Conservation (phyloP, 208 protist species). For the Polymyxa betae region DNA sequence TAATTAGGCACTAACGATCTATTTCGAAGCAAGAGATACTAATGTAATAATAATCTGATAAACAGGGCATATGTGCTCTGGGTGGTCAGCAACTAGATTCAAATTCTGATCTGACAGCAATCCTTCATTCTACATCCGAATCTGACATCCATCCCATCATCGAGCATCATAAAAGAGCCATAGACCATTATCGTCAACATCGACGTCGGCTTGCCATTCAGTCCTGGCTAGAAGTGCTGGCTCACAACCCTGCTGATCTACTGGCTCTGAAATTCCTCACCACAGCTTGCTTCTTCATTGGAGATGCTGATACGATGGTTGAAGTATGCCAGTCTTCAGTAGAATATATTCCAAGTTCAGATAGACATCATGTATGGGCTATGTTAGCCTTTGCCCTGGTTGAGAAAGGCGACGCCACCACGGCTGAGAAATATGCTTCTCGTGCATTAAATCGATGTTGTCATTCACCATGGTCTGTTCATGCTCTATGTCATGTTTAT, state of each 20-base stretch:
- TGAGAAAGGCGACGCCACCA: neutral
- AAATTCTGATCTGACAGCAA: no score
- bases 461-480: neutral
- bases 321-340: neutral
- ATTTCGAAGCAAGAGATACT: no score
- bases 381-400: conserved; percentile 3
- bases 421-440: neutral
- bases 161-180: neutral
- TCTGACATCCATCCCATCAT: neutral
- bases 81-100: no score
- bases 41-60: no score
- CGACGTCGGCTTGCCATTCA: neutral
- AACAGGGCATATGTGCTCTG: no score
- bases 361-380: neutral
- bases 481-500: conserved; percentile 26
- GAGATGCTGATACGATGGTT: neutral
- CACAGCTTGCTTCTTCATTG: conserved; percentile 14
- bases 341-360: neutral
- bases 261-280: conserved; percentile 53
- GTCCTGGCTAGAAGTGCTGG: conserved; percentile 25
- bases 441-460: neutral
- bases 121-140: no score
- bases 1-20: no score
- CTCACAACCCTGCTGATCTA: neutral
- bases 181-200: neutral